Conservation (phyloP, 1,139 yeast species). For the Taiozyma sp. region DNA sequence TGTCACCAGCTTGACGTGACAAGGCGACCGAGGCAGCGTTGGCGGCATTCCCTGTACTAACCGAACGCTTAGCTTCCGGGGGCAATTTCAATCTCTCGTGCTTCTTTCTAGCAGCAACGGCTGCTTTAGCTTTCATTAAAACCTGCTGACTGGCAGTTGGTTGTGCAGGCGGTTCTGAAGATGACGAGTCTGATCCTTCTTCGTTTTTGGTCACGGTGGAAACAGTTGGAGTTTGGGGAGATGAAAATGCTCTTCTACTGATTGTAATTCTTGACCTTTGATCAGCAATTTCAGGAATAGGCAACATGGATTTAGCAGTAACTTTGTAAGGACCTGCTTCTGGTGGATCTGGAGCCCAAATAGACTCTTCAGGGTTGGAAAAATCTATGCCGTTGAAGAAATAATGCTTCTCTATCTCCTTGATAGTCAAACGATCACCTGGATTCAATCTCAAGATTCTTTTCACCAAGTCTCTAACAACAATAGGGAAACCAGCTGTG, state of each 20-base stretch:
- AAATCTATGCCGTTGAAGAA: slow-evolving; percentile 70
- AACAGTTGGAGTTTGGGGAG: slow-evolving; percentile 21
- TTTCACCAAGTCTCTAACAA: slow-evolving; percentile 68
- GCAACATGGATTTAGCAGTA: slow-evolving; percentile 37
- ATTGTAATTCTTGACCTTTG: slow-evolving; percentile 15
- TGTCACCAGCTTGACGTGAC: slow-evolving; percentile 23
- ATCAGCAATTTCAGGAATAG: slow-evolving; percentile 29
- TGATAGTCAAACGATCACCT: slow-evolving; percentile 59
- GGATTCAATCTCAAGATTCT: slow-evolving; percentile 63
- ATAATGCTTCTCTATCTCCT: slow-evolving; percentile 68
- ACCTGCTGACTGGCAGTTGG: slow-evolving; percentile 25
- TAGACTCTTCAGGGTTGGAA: slow-evolving; percentile 42
- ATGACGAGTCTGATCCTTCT: slow-evolving; percentile 6
- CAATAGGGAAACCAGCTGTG: slow-evolving; percentile 70
- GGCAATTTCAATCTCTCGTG: slow-evolving; percentile 17
- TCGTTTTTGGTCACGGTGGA: slow-evolving; percentile 8
- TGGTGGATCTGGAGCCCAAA: slow-evolving; percentile 76
- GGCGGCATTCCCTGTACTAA: slow-evolving; percentile 26
- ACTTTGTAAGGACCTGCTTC: slow-evolving; percentile 69
- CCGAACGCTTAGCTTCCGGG: slow-evolving; percentile 13
- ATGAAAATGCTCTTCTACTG: slow-evolving; percentile 31
- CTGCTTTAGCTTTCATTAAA: slow-evolving; percentile 20
- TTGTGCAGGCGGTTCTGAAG: slow-evolving; percentile 13
- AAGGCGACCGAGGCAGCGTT: slow-evolving; percentile 31
- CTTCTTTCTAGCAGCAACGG: slow-evolving; percentile 23